A percentile compares a stretch with the other conserved stretches of the same genome.
Conservation (phyloP, 139 green algal genomes). For the Chlamydomonas sp. region DNA sequence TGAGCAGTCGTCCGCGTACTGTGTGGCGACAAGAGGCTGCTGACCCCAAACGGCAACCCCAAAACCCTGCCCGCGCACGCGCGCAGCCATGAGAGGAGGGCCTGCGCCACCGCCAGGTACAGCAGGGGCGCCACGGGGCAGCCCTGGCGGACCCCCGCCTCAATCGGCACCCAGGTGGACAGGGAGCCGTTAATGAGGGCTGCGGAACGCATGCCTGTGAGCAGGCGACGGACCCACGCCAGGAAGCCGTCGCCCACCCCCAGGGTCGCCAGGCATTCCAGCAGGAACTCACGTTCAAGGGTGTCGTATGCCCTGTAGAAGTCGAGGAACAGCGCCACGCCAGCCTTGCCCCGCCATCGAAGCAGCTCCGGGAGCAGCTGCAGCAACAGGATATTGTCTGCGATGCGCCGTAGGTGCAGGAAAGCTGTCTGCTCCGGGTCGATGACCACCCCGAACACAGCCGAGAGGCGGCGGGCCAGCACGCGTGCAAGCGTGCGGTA, state of each 20-base stretch:
- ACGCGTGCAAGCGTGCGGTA: constrained; percentile 43
- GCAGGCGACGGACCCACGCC: constrained; percentile 22
- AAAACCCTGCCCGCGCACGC: neutral
- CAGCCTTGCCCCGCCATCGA: neutral
- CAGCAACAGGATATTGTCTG: constrained; percentile 31
- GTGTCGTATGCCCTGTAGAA: constrained; percentile 51
- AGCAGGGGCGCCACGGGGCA: constrained; percentile 42
- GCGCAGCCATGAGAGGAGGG: constrained; percentile 25
- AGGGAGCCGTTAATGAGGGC: constrained; percentile 24
- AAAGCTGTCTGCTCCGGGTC: constrained; percentile 51
- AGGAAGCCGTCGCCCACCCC: constrained; percentile 31
- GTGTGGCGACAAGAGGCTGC: neutral
- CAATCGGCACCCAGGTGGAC: neutral
- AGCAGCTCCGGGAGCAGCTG: constrained; percentile 38
- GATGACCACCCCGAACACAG: constrained; percentile 1
- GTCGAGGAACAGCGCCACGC: constrained; percentile 13
- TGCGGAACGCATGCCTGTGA: neutral
- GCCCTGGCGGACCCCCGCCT: constrained; percentile 37
- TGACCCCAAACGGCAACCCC: neutral
- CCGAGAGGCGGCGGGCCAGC: constrained; percentile 13
- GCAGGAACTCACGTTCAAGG: constrained; percentile 30
- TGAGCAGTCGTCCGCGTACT: constrained; percentile 8
- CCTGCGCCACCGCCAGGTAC: constrained; percentile 35
- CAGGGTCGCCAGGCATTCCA: constrained; percentile 8
- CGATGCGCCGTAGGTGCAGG: constrained; percentile 40